Evolutionary conservation across 805 yeast species (phyloP), one percentile per base, ranked within the genome.

Genomic region (Wickerhamomyces ciferrii): DNA sequence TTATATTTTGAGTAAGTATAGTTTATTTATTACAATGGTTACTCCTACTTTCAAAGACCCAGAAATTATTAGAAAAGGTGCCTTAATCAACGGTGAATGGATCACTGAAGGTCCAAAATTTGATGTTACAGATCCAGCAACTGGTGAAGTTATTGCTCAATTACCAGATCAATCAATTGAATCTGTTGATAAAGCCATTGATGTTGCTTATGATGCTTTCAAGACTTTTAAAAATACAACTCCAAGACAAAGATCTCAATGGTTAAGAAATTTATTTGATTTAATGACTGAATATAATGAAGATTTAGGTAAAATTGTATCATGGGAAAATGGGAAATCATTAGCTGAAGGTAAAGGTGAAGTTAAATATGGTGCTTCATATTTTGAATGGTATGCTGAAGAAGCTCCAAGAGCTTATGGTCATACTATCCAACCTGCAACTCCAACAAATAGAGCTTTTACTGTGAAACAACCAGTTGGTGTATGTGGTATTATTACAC

Each of bases 341-440:
- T 60, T 76, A 40, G 59, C 74, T 37, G 84, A 79, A 53, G 74
- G 83, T 9, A 57, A 58, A 11, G 83, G 83, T 44, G 84, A 80
- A 55, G 60, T 78, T 48, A 76, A 71, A 53, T 79, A 79, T 53
- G 82, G 79, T 25, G 84, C 85, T 4, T 77, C 87, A 7, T 90
- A 85, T 65, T 85, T 87, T 62, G 90, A 88, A 60, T 91, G 97
- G 97, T 91, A 81, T 60, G 74, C 95, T 29, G 83, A 78, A 59
- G 84, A 78, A 55, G 81, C 83, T 14, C 75, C 78, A 53, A 63
- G 84, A 51, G 58, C 70, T 25, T 76, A 78, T 55, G 83, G 85
- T 42, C 67, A 72, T 47, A 76, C 82, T 2, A 78, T 79, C 47
- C 83, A 77, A 54, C 81, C 84, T 10, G 49, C 72, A 20, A 75